Evolutionary conservation across 345 rosid genomes (phyloP).

Genomic region (Combretum micranthum): DNA sequence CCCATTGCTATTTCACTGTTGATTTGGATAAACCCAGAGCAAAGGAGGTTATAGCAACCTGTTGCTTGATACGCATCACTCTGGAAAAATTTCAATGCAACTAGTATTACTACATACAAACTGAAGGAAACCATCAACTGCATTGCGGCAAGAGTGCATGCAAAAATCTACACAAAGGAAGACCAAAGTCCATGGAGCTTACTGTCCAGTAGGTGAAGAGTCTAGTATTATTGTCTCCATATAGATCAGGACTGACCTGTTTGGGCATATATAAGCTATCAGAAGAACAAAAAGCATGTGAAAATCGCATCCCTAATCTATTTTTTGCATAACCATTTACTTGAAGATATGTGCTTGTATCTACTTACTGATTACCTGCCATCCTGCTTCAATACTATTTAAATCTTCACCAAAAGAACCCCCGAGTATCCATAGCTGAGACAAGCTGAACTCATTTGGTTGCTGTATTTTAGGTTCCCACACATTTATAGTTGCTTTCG

Average conservation of each 20-base stretch:
- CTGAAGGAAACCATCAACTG: too few relatives aligned
- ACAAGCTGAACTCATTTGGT: slow-evolving; percentile 48
- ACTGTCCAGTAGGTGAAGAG: slow-evolving; percentile 57
- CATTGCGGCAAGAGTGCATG: too few relatives aligned
- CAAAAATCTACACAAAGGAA: too few relatives aligned
- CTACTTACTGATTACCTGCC: slow-evolving; percentile 19
- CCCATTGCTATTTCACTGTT: slow-evolving; percentile 53
- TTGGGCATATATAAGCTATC: neutral
- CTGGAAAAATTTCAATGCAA: slow-evolving; percentile 12
- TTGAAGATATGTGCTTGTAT: neutral
- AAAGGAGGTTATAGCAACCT: slow-evolving; percentile 49
- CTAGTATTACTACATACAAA: too few relatives aligned
- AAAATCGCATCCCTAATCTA: neutral
- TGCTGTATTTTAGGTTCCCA: slow-evolving; percentile 44
- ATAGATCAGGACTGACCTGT: slow-evolving; percentile 54
- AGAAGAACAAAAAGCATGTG: neutral
- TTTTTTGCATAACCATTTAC: neutral
- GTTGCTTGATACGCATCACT: slow-evolving; percentile 56
- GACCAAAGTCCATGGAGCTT: slow-evolving; percentile 7
- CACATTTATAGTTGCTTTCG: slow-evolving; percentile 45
- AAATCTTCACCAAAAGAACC: slow-evolving; percentile 51
- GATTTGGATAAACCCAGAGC: slow-evolving; percentile 46
- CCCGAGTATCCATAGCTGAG: slow-evolving; percentile 48
- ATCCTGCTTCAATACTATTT: slow-evolving; percentile 54
- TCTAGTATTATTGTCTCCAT: slow-evolving; percentile 49